Evolutionary conservation across 1,284 basidiomycete genomes (phyloP).

Genomic region (Phylloporus gajari): DNA sequence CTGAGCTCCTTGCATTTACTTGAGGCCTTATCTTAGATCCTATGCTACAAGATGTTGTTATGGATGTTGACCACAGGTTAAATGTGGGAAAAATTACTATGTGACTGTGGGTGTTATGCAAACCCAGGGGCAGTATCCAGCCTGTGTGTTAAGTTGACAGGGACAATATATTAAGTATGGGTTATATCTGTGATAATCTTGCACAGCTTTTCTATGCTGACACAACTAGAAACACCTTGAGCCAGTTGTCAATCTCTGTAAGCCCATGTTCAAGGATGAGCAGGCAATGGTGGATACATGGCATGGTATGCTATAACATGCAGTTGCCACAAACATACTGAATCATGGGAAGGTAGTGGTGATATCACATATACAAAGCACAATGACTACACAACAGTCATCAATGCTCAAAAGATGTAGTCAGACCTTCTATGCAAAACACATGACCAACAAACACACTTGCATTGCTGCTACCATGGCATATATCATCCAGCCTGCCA

Average conservation of each 20-base stretch:
- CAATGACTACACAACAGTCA: constrained; percentile 94
- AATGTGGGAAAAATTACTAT: constrained; percentile 59
- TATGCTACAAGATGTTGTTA: constrained; percentile 68
- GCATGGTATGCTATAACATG: constrained; percentile 35
- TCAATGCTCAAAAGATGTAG: too few species aligned
- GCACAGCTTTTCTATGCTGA: constrained; percentile 88
- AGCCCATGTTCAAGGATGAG: constrained; percentile 69
- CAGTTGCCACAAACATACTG: constrained; percentile 51
- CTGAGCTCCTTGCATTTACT: constrained; percentile 83
- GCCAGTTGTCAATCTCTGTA: constrained; percentile 84
- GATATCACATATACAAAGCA: constrained; percentile 77
- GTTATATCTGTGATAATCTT: constrained; percentile 89
- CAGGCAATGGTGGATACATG: constrained; percentile 35
- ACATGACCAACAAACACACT: too few species aligned
- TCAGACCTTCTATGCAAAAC: too few species aligned
- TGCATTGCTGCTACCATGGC: too few species aligned
- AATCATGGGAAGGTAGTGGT: constrained; percentile 84
- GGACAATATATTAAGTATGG: constrained; percentile 91
- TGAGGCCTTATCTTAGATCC: constrained; percentile 87
- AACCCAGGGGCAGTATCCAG: constrained; percentile 16
- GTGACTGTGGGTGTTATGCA: constrained; percentile 33
- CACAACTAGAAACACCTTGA: constrained; percentile 70
- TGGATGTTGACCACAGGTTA: constrained; percentile 88
- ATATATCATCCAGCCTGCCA: too few species aligned
- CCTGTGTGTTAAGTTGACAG: constrained; percentile 89